Conservation (phyloP, 2,329 filamentous ascomycete species). For the Verticillium nonalfalfae region DNA sequence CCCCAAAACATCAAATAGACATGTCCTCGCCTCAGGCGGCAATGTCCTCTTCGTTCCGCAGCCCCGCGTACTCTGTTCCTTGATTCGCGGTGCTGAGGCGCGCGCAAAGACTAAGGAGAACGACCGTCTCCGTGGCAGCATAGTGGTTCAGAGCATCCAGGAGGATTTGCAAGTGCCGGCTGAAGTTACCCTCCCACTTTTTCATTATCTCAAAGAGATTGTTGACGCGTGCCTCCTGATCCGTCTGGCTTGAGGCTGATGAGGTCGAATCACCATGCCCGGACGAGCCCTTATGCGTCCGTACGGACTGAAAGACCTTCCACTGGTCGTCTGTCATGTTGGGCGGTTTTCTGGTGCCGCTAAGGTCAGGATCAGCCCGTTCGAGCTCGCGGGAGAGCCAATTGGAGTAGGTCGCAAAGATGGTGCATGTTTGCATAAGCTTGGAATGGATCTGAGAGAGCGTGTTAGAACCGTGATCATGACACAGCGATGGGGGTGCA, state of each 20-base stretch:
- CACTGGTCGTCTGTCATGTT: conserved; percentile 58
- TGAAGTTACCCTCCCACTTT: conserved; percentile 92
- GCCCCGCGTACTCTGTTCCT: conserved; percentile 58
- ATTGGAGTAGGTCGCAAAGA: conserved; percentile 87
- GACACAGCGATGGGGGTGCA: too few relatives aligned
- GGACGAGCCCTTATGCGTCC: conserved; percentile 28
- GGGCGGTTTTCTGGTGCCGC: conserved; percentile 46
- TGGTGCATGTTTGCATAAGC: conserved; percentile 89
- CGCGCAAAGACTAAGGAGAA: conserved; percentile 81
- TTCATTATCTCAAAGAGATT: conserved; percentile 82
- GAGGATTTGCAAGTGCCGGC: conserved; percentile 84
- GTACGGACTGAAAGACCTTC: conserved; percentile 47
- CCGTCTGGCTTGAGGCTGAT: conserved; percentile 26
- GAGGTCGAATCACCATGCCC: conserved; percentile 23
- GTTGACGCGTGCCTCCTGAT: conserved; percentile 48
- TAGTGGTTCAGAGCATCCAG: conserved; percentile 96
- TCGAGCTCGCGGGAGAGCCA: conserved; percentile 81
- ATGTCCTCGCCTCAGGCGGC: background rate
- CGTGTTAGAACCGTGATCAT: background rate
- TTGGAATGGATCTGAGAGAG: conserved; percentile 81
- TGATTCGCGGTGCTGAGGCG: conserved; percentile 76
- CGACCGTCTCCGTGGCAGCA: conserved; percentile 93
- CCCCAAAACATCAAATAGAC: background rate
- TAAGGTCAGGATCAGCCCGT: conserved; percentile 74
- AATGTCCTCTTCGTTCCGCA: conserved; percentile 51